Base-by-base conservation (phyloP, 495 filamentous ascomycete species). In the Aspergillus bridgeri region DNA sequence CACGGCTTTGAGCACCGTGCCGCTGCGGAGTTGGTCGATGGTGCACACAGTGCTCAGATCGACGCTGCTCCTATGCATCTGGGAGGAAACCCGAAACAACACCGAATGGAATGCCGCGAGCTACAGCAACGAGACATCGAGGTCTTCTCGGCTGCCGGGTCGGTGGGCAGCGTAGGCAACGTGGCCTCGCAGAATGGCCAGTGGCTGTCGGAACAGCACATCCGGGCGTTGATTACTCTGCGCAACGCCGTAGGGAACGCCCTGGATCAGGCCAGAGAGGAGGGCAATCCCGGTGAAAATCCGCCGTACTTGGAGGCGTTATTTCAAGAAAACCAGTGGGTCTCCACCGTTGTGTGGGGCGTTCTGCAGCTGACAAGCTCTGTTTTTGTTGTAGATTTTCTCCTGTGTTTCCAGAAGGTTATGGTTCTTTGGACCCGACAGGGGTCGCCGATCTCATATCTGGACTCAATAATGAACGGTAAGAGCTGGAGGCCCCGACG, bases 391-490 rank as follows among this genome's bases (percentile, higher is more conserved):
- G 22, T 27, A 51, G 48, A 9, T 15, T 60, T 18, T 43, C 44
- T 1, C 44, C 38, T 43, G 49, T 42, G 18, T 48, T 58, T 29
- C 55, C 52, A 4, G 53, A 62, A 49, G 13, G 54, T 53, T 25
- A 27, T 51, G 20, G 42, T 42, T 3, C 43, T 27, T 38, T 20
- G n/a, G 24, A 42, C 42, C 21, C 17, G 50, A 20, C 62, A 11
- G 48, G 48, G 13, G 48, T 74, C 71, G 3, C 72, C 72, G 5
- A 54, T 68, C 13, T 60, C 70, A 4, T 75, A 71, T 27, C 60
- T 75, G 5, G 72, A 75, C 25, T 70, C 67, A 4, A 73, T 75
- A 7, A 75, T 75, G 72, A 75, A 75, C 25, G 68, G 69, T 69
- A 61, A 6, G 65, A 51, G 9, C 33, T 13, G 42, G 2, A 4